Conservation (phyloP, 495 filamentous ascomycete species). For the Trypethelium eluteriae region DNA sequence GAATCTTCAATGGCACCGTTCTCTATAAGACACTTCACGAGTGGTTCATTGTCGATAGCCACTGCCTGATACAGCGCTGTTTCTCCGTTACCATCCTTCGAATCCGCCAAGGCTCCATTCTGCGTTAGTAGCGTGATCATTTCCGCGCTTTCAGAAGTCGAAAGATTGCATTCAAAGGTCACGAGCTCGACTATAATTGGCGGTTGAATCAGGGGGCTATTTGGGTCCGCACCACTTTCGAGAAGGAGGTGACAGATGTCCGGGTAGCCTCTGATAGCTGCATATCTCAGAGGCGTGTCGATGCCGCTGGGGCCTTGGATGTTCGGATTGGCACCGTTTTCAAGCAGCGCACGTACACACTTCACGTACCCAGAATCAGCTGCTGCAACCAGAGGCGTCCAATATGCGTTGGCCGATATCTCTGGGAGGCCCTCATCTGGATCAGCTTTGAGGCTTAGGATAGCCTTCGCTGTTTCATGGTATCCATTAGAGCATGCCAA, state of each 20-base stretch:
- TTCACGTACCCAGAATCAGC: background rate
- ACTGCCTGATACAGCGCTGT: too few species aligned
- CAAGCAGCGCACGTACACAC: background rate
- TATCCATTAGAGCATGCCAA: background rate
- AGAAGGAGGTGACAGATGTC: background rate
- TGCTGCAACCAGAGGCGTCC: background rate
- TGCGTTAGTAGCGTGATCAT: too few species aligned
- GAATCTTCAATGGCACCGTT: too few species aligned
- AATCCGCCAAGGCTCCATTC: too few species aligned
- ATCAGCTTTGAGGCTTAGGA: background rate
- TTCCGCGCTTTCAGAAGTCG: too few species aligned
- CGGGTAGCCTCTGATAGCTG: background rate
- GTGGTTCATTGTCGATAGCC: too few species aligned
- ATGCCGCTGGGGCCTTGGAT: background rate
- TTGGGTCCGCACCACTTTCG: background rate
- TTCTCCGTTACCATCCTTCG: too few species aligned
- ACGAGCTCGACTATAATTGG: background rate
- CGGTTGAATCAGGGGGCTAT: background rate
- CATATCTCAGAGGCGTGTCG: background rate
- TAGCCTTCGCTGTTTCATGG: background rate
- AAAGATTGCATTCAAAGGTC: too few species aligned
- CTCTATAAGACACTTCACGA: background rate
- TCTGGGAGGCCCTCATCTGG: background rate
- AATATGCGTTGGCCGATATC: too few species aligned
- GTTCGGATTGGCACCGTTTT: background rate